A percentile compares a stretch with the other conserved stretches of the same genome.
Conservation (phyloP, 768 basidiomycete genomes). For the Crassisporium funariophilum region DNA sequence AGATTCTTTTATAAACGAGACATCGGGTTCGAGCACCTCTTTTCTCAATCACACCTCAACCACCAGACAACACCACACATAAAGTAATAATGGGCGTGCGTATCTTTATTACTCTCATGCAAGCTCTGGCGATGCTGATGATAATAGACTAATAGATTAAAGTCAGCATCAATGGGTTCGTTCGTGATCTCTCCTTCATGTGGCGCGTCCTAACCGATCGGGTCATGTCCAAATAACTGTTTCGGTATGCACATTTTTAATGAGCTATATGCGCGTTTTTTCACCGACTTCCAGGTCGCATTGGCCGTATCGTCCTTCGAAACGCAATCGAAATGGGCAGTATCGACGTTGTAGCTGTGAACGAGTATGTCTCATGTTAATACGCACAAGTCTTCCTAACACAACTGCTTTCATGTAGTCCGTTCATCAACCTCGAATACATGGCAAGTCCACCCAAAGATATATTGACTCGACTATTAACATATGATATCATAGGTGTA, state of each 20-base stretch:
- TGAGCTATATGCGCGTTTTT: not conserved
- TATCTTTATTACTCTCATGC: too few relatives aligned
- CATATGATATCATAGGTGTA: conserved; percentile 58
- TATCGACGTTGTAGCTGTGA: conserved; percentile 82
- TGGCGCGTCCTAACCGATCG: conserved; percentile 6
- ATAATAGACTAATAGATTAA: conserved; percentile 54
- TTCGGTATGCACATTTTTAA: conserved; percentile 57
- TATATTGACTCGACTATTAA: conserved; percentile 23
- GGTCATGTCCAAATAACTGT: conserved; percentile 33
- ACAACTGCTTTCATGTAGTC: conserved; percentile 56
- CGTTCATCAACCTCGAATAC: conserved; percentile 91
- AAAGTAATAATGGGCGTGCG: too few relatives aligned
- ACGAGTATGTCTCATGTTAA: conserved; percentile 62
- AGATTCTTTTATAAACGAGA: too few relatives aligned
- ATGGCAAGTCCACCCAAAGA: conserved; percentile 70
- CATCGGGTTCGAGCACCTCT: too few relatives aligned
- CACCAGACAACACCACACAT: too few relatives aligned
- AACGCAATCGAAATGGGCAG: conserved; percentile 76
- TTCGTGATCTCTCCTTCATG: conserved; percentile 12
- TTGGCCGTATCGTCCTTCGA: conserved; percentile 93
- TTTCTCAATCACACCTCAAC: too few relatives aligned
- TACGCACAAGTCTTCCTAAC: not conserved
- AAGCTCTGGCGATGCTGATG: too few relatives aligned
- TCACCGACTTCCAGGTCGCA: conserved; percentile 65
- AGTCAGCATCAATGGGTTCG: conserved; percentile 92